A percentile compares a stretch with the other conserved stretches of the same genome.
Evolutionary conservation across 805 yeast genomes (phyloP).

Genomic region (Wickerhamiella sorbophila): DNA sequence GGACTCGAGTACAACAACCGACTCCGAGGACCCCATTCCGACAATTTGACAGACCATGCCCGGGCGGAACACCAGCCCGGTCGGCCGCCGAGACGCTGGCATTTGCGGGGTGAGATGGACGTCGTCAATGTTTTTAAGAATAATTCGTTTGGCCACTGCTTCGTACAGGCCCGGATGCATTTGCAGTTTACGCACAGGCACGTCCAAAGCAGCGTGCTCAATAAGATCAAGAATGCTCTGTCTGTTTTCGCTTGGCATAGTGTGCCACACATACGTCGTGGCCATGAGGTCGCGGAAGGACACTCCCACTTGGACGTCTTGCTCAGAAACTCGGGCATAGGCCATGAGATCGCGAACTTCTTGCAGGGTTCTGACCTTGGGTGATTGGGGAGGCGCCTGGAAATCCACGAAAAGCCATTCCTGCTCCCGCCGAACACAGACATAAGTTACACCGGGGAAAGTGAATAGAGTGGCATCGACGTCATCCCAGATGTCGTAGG

Average conservation of each 20-base stretch:
- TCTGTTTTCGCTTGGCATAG: slow-evolving; percentile 12
- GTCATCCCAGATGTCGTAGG: slow-evolving; percentile 8
- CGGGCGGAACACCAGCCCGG: background rate
- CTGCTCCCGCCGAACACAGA: slow-evolving; percentile 7
- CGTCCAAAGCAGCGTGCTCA: slow-evolving; percentile 15
- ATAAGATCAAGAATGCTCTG: slow-evolving; percentile 12
- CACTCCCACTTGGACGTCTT: slow-evolving; percentile 11
- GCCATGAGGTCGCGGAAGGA: slow-evolving; percentile 13
- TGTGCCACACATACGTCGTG: slow-evolving; percentile 15
- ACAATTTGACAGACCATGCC: background rate
- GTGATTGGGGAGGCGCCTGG: slow-evolving; percentile 6
- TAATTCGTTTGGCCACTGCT: slow-evolving; percentile 11
- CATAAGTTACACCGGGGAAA: slow-evolving; percentile 11
- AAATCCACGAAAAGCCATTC: slow-evolving; percentile 16
- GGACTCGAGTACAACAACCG: slow-evolving; percentile 13
- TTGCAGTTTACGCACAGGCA: slow-evolving; percentile 5
- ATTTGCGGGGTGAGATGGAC: slow-evolving; percentile 6
- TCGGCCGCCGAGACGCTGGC: background rate
- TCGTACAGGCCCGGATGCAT: slow-evolving; percentile 9
- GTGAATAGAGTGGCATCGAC: slow-evolving; percentile 8
- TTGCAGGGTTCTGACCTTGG: slow-evolving; percentile 11
- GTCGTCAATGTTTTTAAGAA: slow-evolving; percentile 11
- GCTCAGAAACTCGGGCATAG: slow-evolving; percentile 1
- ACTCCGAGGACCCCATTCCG: slow-evolving; percentile 3
- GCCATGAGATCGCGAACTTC: slow-evolving; percentile 15